Evolutionary conservation across 2,329 filamentous ascomycete genomes (phyloP).

Genomic region (Ceratocystiopsis brevicomis): DNA sequence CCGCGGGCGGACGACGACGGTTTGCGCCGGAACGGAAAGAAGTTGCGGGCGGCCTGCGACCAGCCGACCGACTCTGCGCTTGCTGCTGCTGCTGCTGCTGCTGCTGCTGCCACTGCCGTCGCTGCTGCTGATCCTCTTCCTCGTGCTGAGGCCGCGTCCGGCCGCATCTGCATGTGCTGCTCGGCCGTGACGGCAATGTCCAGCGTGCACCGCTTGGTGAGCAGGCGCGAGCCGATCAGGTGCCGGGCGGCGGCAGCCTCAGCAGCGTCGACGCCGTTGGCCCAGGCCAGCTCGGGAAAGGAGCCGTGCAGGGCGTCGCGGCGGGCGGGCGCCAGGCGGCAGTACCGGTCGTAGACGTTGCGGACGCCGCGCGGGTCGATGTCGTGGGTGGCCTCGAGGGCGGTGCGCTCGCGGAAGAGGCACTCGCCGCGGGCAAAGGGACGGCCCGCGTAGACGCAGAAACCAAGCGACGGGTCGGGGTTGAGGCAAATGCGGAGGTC

Average conservation of each 20-base stretch:
- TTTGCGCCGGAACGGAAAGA: background rate
- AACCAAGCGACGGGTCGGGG: constrained; percentile 10
- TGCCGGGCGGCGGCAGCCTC: constrained; percentile 6
- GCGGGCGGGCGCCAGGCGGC: background rate
- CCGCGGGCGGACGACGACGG: no score
- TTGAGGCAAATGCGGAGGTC: constrained; percentile 7
- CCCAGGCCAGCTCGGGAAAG: constrained; percentile 9
- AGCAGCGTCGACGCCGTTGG: constrained; percentile 6
- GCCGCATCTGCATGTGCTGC: constrained; percentile 9
- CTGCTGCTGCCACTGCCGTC: background rate
- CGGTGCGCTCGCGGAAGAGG: constrained; percentile 13
- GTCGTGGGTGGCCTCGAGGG: constrained; percentile 10
- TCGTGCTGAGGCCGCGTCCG: constrained; percentile 3
- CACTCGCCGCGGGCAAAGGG: constrained; percentile 10
- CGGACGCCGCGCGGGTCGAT: constrained; percentile 5
- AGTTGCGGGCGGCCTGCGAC: no score
- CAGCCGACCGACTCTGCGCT: no score
- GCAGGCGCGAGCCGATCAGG: constrained; percentile 4
- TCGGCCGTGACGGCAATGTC: constrained; percentile 5
- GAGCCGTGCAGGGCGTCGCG: constrained; percentile 7
- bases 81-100: no score
- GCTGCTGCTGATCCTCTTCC: no score
- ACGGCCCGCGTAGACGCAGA: constrained; percentile 15
- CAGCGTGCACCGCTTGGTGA: background rate
- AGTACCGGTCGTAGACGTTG: constrained; percentile 6